A percentile compares a stretch with the other conserved stretches of the same genome.
Conservation (phyloP, 306 rosid species). For the Vigna radiata region DNA sequence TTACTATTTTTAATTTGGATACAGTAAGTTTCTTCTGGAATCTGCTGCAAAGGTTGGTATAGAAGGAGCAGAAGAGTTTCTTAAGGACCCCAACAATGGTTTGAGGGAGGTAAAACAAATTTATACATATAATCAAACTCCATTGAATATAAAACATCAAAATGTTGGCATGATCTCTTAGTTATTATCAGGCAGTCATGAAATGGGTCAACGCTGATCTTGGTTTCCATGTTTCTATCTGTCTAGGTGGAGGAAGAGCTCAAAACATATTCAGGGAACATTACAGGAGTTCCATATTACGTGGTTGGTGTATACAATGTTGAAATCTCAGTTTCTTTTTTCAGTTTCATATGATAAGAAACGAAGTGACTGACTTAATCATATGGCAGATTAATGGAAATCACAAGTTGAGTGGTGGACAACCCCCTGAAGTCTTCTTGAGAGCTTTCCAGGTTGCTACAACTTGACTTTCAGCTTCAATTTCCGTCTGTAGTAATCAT, state of each 20-base stretch:
- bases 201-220: slow-evolving; percentile 24
- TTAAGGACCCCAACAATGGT: slow-evolving; percentile 74
- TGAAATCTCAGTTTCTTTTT: slow-evolving; percentile 9
- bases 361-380: slow-evolving; percentile 15
- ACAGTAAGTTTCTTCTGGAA: slow-evolving; percentile 84
- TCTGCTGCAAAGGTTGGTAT: slow-evolving; percentile 77
- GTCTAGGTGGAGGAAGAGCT: slow-evolving; percentile 78
- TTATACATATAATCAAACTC: slow-evolving; percentile 17
- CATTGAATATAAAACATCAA: background rate
- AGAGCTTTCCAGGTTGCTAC: slow-evolving; percentile 68
- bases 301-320: slow-evolving; percentile 59
- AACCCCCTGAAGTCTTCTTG: slow-evolving; percentile 77
- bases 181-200: background rate
- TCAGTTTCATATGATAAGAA: background rate
- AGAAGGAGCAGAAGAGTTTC: slow-evolving; percentile 88
- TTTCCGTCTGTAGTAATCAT: background rate
- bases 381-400: slow-evolving; percentile 76
- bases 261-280: slow-evolving; percentile 54
- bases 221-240: slow-evolving; percentile 38
- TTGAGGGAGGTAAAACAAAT: slow-evolving; percentile 64
- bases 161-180: background rate
- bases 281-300: slow-evolving; percentile 84
- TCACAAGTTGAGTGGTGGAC: slow-evolving; percentile 72
- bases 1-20: slow-evolving; percentile 47
- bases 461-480: slow-evolving; percentile 44